Evolutionary conservation across 805 yeast genomes (phyloP).

Genomic region (Yarrowia sp.): DNA sequence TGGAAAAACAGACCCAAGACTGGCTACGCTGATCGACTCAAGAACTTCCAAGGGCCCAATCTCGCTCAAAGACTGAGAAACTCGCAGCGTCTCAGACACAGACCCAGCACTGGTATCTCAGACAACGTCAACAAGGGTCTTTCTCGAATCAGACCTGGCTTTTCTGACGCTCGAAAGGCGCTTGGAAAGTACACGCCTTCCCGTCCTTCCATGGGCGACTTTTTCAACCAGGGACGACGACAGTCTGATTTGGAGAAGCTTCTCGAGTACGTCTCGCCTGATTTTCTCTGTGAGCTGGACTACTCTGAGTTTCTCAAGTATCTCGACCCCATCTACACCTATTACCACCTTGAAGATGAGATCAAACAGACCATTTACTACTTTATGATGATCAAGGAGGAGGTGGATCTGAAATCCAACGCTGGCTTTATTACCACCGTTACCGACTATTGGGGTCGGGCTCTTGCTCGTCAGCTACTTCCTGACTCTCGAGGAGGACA

Average conservation of each 20-base stretch:
- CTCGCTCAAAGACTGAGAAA: neutral
- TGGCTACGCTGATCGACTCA: conserved; percentile 8
- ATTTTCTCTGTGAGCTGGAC: conserved; percentile 39
- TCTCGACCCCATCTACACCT: conserved; percentile 14
- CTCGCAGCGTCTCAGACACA: neutral
- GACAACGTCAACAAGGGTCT: conserved; percentile 2
- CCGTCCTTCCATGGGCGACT: neutral
- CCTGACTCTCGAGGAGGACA: conserved; percentile 60
- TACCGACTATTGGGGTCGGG: conserved; percentile 84
- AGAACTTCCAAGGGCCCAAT: neutral
- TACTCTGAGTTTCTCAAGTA: conserved; percentile 41
- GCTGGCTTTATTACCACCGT: conserved; percentile 75
- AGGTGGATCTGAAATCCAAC: conserved; percentile 50
- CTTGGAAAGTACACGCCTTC: neutral
- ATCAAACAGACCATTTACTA: conserved; percentile 54
- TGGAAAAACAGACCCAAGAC: conserved; percentile 10
- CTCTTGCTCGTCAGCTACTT: conserved; percentile 69
- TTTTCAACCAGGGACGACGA: conserved; percentile 2
- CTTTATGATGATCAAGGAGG: conserved; percentile 23
- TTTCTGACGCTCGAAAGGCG: conserved; percentile 21
- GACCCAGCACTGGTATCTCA: conserved; percentile 12
- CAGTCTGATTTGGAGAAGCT: conserved; percentile 24
- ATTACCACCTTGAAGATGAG: conserved; percentile 41
- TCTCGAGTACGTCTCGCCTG: conserved; percentile 12
- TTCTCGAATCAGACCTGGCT: neutral